Evolutionary conservation across 2,329 filamentous ascomycete genomes (phyloP).

Genomic region (Sphaerulina musiva): DNA sequence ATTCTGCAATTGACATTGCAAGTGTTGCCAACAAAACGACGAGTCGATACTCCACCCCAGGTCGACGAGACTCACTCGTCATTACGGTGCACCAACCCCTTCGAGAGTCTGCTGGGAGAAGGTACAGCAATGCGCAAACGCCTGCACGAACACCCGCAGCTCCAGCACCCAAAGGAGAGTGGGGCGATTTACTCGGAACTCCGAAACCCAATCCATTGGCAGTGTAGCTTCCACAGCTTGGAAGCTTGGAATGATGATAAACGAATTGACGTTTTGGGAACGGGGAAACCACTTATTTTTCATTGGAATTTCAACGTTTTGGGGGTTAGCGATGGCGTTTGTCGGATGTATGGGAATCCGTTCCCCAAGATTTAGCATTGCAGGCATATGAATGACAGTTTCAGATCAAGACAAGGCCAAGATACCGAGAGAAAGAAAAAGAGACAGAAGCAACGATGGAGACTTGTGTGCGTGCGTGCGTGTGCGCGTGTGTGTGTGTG

Average conservation of each 20-base stretch:
- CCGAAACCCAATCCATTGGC: constrained; percentile 10
- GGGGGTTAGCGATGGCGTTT: constrained; percentile 7
- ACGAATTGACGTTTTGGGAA: constrained; percentile 1
- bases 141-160: constrained; percentile 8
- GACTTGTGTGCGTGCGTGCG: no score
- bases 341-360: background rate
- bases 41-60: constrained; percentile 7
- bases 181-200: constrained; percentile 14
- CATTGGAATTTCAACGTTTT: background rate
- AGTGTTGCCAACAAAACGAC: constrained; percentile 4
- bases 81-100: constrained; percentile 16
- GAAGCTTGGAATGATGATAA: background rate
- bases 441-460: background rate
- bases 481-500: no score
- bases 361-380: background rate
- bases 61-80: background rate
- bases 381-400: background rate
- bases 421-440: background rate
- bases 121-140: constrained; percentile 15
- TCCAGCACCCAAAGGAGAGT: constrained; percentile 14
- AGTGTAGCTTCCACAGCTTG: background rate
- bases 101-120: constrained; percentile 14
- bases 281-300: background rate
- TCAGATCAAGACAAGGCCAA: background rate
- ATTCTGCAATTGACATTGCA: constrained; percentile 11